phyloP scores from a whole-genome alignment of 2,329 filamentous ascomycete genomes.

The Aspergillus eucalypticola region DNA sequence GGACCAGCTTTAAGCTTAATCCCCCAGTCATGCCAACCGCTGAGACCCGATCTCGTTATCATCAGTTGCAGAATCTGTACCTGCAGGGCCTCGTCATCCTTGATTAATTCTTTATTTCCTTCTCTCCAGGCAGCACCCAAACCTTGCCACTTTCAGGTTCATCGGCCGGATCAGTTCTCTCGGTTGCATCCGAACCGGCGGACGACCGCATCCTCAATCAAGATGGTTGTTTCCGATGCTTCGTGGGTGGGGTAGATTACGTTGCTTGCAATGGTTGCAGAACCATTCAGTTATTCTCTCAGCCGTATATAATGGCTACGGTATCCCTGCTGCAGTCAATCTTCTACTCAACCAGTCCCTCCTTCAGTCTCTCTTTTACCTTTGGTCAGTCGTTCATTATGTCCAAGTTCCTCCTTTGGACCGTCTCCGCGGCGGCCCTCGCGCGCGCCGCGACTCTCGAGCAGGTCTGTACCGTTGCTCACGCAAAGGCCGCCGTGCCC shows the following conservation, averaged over 20 bases:
- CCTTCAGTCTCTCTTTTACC: not conserved
- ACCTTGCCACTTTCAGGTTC: not conserved
- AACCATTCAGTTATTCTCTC: not conserved
- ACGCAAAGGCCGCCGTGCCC: slow-evolving; percentile 1
- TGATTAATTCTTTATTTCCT: not conserved
- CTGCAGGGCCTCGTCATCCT: not conserved
- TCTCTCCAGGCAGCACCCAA: not conserved
- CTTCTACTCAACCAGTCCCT: not conserved
- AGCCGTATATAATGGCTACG: not conserved
- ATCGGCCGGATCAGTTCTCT: not conserved
- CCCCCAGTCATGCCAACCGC: not conserved
- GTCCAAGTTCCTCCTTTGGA: slow-evolving; percentile 1
- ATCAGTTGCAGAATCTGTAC: not conserved
- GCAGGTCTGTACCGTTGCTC: not conserved
- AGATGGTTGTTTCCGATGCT: not conserved
- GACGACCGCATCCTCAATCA: not conserved
- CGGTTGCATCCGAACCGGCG: not conserved
- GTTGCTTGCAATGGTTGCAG: not conserved
- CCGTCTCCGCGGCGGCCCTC: slow-evolving; percentile 5
- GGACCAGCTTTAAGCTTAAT: not conserved
- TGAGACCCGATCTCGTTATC: not conserved
- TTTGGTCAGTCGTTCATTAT: not conserved
- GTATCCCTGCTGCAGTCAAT: not conserved
- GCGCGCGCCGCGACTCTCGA: not conserved
- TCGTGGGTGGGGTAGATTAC: not conserved